These are phyloP conservation scores for Candida pini DNA, from an alignment of 805 yeast genomes.

Conservation along the genomic window DNA sequence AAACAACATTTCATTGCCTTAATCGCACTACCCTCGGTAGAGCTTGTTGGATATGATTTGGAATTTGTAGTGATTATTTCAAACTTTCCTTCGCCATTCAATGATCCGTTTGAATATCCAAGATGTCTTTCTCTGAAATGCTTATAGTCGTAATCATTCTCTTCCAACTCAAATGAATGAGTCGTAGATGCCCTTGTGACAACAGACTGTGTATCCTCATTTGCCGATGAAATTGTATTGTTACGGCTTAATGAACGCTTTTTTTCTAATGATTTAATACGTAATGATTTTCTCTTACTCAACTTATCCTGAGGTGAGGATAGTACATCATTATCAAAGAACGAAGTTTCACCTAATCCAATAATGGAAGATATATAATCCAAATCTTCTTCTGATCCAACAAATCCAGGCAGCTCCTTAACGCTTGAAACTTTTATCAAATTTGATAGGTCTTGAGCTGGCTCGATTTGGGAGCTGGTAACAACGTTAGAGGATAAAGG, in stretches of 20 bases:
- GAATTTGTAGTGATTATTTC: conserved; percentile 8
- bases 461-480: background rate
- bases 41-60: conserved; percentile 1
- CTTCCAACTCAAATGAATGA: conserved; percentile 17
- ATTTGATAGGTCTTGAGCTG: background rate
- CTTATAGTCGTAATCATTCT: conserved; percentile 12
- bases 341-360: conserved; percentile 36
- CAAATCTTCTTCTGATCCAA: conserved; percentile 24
- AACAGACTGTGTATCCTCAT: conserved; percentile 11
- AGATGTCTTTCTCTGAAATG: conserved; percentile 14
- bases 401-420: background rate
- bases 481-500: background rate
- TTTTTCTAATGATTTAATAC: conserved; percentile 32
- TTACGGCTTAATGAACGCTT: conserved; percentile 29
- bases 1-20: conserved; percentile 7
- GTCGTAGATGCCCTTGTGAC: conserved; percentile 12
- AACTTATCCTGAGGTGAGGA: conserved; percentile 25
- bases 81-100: conserved; percentile 2
- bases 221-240: conserved; percentile 19
- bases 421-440: background rate
- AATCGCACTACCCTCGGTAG: background rate
- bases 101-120: background rate
- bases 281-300: conserved; percentile 26
- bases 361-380: conserved; percentile 34
- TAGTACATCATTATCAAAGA: conserved; percentile 23